Base-by-base conservation (phyloP, 106 monocot species). In the Acorus gramineus region DNA sequence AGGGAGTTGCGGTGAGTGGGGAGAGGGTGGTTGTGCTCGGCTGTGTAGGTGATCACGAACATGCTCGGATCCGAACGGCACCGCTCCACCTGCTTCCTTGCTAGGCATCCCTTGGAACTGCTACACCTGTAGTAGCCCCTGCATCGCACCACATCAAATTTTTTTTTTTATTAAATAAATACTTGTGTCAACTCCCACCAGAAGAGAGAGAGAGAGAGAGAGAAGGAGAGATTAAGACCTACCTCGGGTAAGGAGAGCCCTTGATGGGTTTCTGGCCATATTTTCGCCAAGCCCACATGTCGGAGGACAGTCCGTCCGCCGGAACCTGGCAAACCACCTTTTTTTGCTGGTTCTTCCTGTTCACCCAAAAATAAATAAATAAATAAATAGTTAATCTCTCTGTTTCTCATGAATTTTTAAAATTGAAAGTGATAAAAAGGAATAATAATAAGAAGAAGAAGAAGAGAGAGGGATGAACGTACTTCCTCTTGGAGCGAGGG, bases 241-340 rank as follows among this genome's bases (percentile, higher is more conserved):
- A 93, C 93, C 93, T 62, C 7, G 93, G 93, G 63, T 79, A 80
- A 59, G 93, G 93, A 45, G 93, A 93, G 12, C 89, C 93, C 57
- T 93, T 93, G 68, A 93, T 93, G 67, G 93, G 93, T 62, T 93
- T 93, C 74, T 93, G 93, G 4, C 93, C 93, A 47, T 93, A 93
- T 66, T 93, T 93, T 13, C 93, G 75, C 93, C 93, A 93, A 5
- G 89, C 81, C 93, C 93, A 93, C 66, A 84, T 58, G 72, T 89
- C 89, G n/a, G 79, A 63, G 4, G 89, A 69, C 63, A 77, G 66
- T 2, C 73, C 78, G 55, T 86, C 83, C 2, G 74, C 85, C 2
- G 86, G 83, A 10, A 93, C 77, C 8, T 86, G 81, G 65, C 80
- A 62, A 11, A 93, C 93, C 72, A 85, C 80, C 49, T 69, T 78